Evolutionary conservation across 139 green algal genomes (phyloP), one percentile per base, ranked within the genome.

Genomic region (Tetradesmus lagerheimii): DNA sequence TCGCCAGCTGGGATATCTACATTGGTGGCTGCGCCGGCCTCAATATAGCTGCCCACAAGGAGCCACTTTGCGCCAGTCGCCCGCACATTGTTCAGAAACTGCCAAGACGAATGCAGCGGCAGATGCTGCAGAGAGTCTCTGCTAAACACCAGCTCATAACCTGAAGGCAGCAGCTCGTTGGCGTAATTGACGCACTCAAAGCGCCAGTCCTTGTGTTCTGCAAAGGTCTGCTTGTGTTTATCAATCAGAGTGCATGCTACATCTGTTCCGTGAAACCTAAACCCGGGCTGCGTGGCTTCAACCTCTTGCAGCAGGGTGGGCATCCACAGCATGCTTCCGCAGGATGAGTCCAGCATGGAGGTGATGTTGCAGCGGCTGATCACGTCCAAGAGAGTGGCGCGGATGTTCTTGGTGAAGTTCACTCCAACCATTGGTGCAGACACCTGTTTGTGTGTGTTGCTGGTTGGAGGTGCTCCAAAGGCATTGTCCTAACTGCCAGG

Each of bases 251-350:
- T 79, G 31, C 77, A 88, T 14, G 75, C 81, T 3, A 92, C 89
- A 80, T 92, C 89, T 31, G 66, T 86, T 9, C 81, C 89, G 35
- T 71, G 76, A 39, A 89, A 92, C 41, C 47, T 89, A 14, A 92
- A 89, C 0, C 18, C n/a, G 1, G 81, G 81, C 0, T 75, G 80
- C 8, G 3, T 2, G 18, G 27, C 27, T 27, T 57, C 35, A n/a
- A 86, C 38, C 34, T 83, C 71, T 20, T 50, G 15, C 53, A 92
- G 45, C 29, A 86, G 67, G 2, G 37, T 18, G 6, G 81, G 89
- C 89, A 92, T 92, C 89, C 89, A 92, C 6, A 74, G 57, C 89
- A 92, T 92, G 62, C 57, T 78, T 62, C 89, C 89, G 45, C 89
- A 92, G 57, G 62, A 76, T 12, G 37, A 75, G 62, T 92, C 89